Base-by-base conservation (phyloP, 2,329 filamentous ascomycete species). In the Pleomassaria siparia region DNA sequence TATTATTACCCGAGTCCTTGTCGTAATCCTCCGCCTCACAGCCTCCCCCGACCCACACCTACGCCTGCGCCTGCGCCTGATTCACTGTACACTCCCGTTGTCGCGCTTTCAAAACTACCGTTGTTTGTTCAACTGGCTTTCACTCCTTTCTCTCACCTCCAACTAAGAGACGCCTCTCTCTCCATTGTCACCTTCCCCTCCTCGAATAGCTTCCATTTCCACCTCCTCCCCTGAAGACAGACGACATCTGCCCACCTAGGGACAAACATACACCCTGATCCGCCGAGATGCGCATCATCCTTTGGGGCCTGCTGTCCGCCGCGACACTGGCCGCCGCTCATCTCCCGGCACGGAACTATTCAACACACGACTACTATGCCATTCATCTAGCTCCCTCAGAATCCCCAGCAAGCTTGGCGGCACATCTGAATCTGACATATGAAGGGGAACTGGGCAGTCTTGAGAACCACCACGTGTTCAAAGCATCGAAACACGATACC, bases 351-450 rank as follows among this genome's bases (percentile, higher is more conserved):
- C 86, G 88, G 59, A 81, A 94, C 65, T 89, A 95, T 76, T 81
- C 87, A 41, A 79, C 81, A 30, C 84, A 91, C 72, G 92, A 99
- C 72, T 97, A 95, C 74, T 96, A 97, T 70, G 91, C 95, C 55
- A 79, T 99, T 39, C 88, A 96, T 57, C 81, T 99, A 63, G 82
- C 87, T 49, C 74, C 81, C 11, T 76, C 80, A 29, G 77, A 81
- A 6, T 78, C 83, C 12, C 90, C 91, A 13, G 73, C 80, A 20
- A 78, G 86, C 32, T 78, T 96, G 54, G 91, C 91, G 22, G 74
- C 76, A 37, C 79, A 83, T 18, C 76, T 99, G 8, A 90, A 89
- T 16, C 77, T 96, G 40, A 78, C 81, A 36, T 86, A 96, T 70
- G 88, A 96, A 62, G 92, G 92, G 29, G 82, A 82, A 39, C 79